phyloP scores from a whole-genome alignment of 805 yeast species.

The Torulaspora delbrueckii region DNA sequence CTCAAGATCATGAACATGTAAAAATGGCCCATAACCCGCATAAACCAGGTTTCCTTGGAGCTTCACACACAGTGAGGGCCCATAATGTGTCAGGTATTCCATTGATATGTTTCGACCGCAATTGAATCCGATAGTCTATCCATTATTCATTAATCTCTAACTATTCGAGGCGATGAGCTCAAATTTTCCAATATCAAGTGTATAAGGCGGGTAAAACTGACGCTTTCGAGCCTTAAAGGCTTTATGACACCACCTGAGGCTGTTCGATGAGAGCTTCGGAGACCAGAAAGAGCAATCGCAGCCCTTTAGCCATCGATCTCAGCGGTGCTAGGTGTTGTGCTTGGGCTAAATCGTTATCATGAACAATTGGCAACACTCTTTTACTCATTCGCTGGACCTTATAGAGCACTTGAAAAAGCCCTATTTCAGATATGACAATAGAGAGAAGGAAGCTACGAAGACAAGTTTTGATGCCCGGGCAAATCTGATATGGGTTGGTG shows the following conservation, averaged over 20 bases:
- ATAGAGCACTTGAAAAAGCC: constrained; percentile 33
- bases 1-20: constrained; percentile 50
- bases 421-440: constrained; percentile 31
- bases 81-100: constrained; percentile 37
- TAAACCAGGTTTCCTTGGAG: constrained; percentile 39
- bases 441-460: constrained; percentile 30
- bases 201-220: neutral
- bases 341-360: constrained; percentile 14
- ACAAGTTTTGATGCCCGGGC: constrained; percentile 62
- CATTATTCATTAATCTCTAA: neutral
- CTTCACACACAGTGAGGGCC: constrained; percentile 67
- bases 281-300: neutral
- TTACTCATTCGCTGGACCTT: constrained; percentile 28
- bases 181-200: neutral
- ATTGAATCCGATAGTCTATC: neutral
- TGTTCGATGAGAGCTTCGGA: neutral
- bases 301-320: neutral
- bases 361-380: constrained; percentile 37
- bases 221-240: neutral
- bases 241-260: neutral
- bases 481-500: constrained; percentile 85
- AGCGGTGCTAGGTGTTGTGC: neutral
- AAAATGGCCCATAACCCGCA: constrained; percentile 68
- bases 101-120: constrained; percentile 2
- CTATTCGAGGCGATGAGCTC: constrained; percentile 5